Evolutionary conservation across 768 basidiomycete genomes (phyloP), one percentile per base, ranked within the genome.

Genomic region (Peribolospora kevripleyi): DNA sequence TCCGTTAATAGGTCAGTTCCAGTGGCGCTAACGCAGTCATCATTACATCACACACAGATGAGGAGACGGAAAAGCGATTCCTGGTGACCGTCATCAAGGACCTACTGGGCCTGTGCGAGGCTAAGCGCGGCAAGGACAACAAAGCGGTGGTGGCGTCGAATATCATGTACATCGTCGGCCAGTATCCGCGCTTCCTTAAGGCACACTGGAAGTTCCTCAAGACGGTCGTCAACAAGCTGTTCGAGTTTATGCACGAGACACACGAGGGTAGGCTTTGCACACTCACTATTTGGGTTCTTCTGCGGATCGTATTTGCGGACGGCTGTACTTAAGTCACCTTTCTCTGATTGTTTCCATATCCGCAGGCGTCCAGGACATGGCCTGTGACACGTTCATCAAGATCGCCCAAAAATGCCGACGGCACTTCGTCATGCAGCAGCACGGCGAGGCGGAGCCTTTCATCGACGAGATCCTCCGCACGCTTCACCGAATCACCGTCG

Each of bases 161-260:
- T 59, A 71, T 70, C 66, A 71, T 70, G 70, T 98, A 98, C 67
- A 98, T 95, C 64, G 93, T 98, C 59, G 93, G 93, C 51, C 93
- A 98, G 70, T 98, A 98, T 65, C 93, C 93, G 48, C 80, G 93
- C 42, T 98, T 97, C 78, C 78, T 98, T 64, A 97, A 95, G 68
- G 93, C 93, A 13, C 93, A 98, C 67, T 98, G 93, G 93, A 98
- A 97, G 70, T 98, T 98, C 76, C 72, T 98, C 65, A 98, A 98
- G 74, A 97, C 93, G 2, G 93, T 98, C 54, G 91, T 98, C 59
- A 98, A 97, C 72, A 98, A 98, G 69, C 73, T 97, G 6, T 98
- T 97, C 68, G 93, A 98, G 67, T 98, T 98, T 68, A 97, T 97
- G 88, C 93, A 98, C 68, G 91, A 98, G 70, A 93, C 87, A 0